Evolutionary conservation across 352 stramenopile genomes (phyloP).

Genomic region (Globisporangium mamillatum): DNA sequence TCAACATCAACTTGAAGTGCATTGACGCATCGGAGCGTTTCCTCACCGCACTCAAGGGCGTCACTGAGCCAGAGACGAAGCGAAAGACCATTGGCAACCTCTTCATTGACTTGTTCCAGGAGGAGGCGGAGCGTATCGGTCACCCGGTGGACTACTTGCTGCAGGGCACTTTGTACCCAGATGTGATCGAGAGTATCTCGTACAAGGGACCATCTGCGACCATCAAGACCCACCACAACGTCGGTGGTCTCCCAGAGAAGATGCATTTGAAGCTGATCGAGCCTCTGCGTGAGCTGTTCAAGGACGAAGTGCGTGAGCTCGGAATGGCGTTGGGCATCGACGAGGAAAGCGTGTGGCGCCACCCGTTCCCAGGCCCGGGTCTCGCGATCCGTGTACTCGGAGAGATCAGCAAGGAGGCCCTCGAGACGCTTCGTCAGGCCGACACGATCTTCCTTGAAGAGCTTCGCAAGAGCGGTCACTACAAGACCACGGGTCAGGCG

Average conservation of each 20-base stretch:
- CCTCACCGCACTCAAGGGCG: conserved; percentile 89
- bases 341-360: conserved; percentile 96
- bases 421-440: conserved; percentile 96
- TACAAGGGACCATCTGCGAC: conserved; percentile 98
- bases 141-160: conserved; percentile 93
- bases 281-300: conserved; percentile 98
- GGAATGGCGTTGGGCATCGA: conserved; percentile 98
- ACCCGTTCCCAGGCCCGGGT: conserved; percentile 98
- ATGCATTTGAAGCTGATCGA: conserved; percentile 99
- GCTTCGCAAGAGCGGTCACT: conserved; percentile 94
- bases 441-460: conserved; percentile 99
- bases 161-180: conserved; percentile 98
- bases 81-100: conserved; percentile 98
- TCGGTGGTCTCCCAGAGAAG: conserved; percentile 95
- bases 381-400: conserved; percentile 98
- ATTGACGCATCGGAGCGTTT: conserved; percentile 97
- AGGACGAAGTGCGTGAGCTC: conserved; percentile 98
- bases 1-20: conserved; percentile 96
- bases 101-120: conserved; percentile 99
- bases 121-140: conserved; percentile 81
- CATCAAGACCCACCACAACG: conserved; percentile 99
- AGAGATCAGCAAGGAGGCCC: conserved; percentile 92
- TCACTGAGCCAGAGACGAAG: conserved; percentile 98
- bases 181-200: conserved; percentile 99
- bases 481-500: conserved; percentile 98